Evolutionary conservation across 2,329 filamentous ascomycete species (phyloP), one percentile per base, ranked within the genome.

Genomic region (Xylaria sp.): DNA sequence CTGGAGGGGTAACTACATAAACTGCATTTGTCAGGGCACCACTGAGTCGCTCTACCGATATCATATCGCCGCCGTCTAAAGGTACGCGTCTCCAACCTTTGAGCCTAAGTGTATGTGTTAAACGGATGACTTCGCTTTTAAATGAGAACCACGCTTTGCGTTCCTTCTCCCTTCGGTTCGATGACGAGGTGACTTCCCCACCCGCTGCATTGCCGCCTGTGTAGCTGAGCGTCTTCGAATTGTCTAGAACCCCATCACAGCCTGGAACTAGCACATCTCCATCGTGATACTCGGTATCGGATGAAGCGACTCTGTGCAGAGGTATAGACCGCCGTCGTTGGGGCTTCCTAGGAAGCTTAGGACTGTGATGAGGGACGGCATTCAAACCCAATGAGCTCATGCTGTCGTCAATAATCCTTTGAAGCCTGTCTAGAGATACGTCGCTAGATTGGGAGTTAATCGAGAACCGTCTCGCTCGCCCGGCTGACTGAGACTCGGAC

Each of bases 1-100:
- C 83, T 0, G 95, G 94, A 1, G 95, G 94, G 1, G 90, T 92
- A 25, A 98, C 94, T 60, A 97, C 94, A 78, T 98, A 99, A 44
- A 99, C 94, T 12, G 95, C 94, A 78, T 99, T 99, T 23, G 96
- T 99, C 73, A 99, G 82, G 9, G 96, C 96, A 69, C 96, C 96
- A 79, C 95, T 98, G 34, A 97, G 84, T 59, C 93, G 88, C 80
- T 92, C 87, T 6, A 96, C 91, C 1, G 86, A 86, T 71, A 96
- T 90, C 46, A 84, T 85, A 60, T 89, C 88, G 72, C 91, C 92
- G 71, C 85, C 84, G 12, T 93, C 91, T 61, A 95, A 82, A 0
- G 93, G 88, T 0, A 99, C 89, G 69, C 90, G 90, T 63, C 94
- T 89, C 96, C 96, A 99, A 10, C 95, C 94, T 79, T 97, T 97